These are phyloP conservation scores for Lumnitzera racemosa DNA, from an alignment of 345 rosid species.

Conservation along the genomic window DNA sequence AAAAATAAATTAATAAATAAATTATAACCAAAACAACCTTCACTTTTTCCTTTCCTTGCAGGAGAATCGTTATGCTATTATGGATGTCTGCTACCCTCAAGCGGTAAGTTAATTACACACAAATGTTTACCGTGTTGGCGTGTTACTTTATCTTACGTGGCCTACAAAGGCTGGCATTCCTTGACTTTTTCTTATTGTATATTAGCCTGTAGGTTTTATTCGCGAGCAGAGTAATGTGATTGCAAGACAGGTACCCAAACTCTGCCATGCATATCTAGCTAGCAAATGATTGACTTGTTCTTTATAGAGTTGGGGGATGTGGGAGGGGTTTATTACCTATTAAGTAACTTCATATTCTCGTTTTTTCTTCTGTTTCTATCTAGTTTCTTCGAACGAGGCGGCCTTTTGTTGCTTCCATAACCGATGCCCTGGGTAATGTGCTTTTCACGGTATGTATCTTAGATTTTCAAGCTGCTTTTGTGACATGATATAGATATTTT, in stretches of 20 bases:
- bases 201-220: conserved; percentile 86
- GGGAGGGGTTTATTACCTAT: no score
- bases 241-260: conserved; percentile 61
- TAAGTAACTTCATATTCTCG: no score
- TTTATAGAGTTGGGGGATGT: no score
- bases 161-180: background rate
- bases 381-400: conserved; percentile 86
- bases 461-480: conserved; percentile 9
- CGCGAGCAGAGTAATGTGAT: conserved; percentile 73
- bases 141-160: background rate
- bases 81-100: conserved; percentile 83
- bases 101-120: conserved; percentile 40
- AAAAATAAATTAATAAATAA: no score
- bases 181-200: background rate
- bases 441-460: conserved; percentile 61
- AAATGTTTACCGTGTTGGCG: background rate
- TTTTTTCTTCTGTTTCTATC: conserved; percentile 9
- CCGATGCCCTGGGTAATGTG: conserved; percentile 68
- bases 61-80: conserved; percentile 86
- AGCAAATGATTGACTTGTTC: no score
- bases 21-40: background rate
- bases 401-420: conserved; percentile 76
- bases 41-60: conserved; percentile 22
- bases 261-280: background rate
- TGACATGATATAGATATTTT: conserved; percentile 4